Evolutionary conservation across 2,329 filamentous ascomycete genomes (phyloP).

Genomic region (Pseudocercospora ulei): DNA sequence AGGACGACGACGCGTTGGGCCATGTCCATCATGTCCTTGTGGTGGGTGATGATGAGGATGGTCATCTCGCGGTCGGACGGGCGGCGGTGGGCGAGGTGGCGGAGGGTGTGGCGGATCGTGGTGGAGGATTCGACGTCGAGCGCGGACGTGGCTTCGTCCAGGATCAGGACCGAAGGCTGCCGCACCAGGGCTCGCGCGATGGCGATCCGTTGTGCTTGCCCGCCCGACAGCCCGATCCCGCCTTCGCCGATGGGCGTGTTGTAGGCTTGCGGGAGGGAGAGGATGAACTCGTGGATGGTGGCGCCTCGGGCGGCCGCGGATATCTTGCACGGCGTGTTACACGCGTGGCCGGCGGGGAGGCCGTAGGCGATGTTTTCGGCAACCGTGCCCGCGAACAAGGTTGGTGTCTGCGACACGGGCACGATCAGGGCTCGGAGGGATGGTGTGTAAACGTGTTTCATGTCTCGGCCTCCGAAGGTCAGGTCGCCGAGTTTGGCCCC

Average conservation of each 20-base stretch:
- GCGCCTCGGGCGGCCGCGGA: constrained; percentile 46
- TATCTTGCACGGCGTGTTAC: constrained; percentile 42
- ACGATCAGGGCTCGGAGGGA: constrained; percentile 54
- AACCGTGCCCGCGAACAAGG: constrained; percentile 68
- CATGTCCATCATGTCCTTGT: constrained; percentile 73
- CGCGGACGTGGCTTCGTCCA: constrained; percentile 80
- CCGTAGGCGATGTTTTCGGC: constrained; percentile 77
- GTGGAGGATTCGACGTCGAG: constrained; percentile 61
- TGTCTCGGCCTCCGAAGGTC: constrained; percentile 51
- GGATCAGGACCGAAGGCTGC: constrained; percentile 59
- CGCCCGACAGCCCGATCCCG: constrained; percentile 63
- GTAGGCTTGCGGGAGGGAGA: constrained; percentile 60
- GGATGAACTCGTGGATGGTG: constrained; percentile 67
- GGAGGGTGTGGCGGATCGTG: constrained; percentile 55
- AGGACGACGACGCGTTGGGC: constrained; percentile 63
- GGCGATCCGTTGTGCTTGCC: constrained; percentile 70
- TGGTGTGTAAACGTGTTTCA: constrained; percentile 50
- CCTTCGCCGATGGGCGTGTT: constrained; percentile 67
- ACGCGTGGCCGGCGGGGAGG: constrained; percentile 47
- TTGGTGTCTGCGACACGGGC: constrained; percentile 60
- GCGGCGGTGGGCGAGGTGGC: constrained; percentile 40
- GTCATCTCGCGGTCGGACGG: constrained; percentile 43
- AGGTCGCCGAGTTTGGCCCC: constrained; percentile 38
- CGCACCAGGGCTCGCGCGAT: constrained; percentile 71
- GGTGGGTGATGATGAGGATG: constrained; percentile 74